phyloP scores from a whole-genome alignment of 148 eudicot genomes.

The Vaccinium macrocarpon region DNA sequence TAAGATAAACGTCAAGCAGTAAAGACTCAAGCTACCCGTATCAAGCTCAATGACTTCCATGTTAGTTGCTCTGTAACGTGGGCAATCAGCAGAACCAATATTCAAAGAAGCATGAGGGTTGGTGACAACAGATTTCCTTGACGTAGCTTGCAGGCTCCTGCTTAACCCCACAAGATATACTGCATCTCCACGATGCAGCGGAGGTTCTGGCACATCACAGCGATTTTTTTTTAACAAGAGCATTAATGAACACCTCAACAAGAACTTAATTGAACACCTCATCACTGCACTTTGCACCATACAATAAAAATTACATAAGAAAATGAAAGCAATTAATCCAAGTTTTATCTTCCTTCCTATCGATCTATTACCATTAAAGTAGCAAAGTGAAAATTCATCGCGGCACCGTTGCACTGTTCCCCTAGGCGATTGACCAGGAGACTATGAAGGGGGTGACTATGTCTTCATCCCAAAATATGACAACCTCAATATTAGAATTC shows the following conservation, averaged over 20 bases:
- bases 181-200: slow-evolving; percentile 82
- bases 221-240: background rate
- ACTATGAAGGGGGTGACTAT: background rate
- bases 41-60: slow-evolving; percentile 99
- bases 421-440: background rate
- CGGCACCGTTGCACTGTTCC: background rate
- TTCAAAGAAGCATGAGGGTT: slow-evolving; percentile 85
- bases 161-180: slow-evolving; percentile 95
- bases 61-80: slow-evolving; percentile 91
- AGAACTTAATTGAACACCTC: background rate
- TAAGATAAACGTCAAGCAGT: background rate
- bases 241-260: no score
- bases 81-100: slow-evolving; percentile 88
- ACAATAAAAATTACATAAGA: background rate
- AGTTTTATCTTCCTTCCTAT: background rate
- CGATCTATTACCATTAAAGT: background rate
- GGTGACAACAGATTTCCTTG: slow-evolving; percentile 90
- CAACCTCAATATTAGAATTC: background rate
- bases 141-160: slow-evolving; percentile 89
- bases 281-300: background rate
- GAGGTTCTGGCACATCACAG: slow-evolving; percentile 58
- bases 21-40: slow-evolving; percentile 54
- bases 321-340: background rate
- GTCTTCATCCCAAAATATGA: background rate
- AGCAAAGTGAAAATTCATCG: background rate